Evolutionary conservation across 495 filamentous ascomycete genomes (phyloP), one percentile per base, ranked within the genome.

Genomic region (Penicillium psychrofluorescens): DNA sequence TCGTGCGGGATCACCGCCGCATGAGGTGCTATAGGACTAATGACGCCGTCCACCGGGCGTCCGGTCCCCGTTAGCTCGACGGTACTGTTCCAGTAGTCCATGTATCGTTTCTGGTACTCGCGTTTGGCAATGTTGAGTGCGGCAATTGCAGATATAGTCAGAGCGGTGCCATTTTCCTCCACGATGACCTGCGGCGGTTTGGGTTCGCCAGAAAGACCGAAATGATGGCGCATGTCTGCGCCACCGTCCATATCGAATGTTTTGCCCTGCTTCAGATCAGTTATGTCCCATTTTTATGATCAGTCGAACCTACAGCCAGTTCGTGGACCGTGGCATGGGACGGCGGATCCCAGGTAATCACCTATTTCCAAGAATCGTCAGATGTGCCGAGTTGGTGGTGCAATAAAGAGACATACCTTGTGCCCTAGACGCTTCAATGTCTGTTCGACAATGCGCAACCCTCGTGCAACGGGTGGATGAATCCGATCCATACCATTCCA

Each of bases 61-160:
- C 78, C 79, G 2, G 76, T 83, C 8, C 69, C 67, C 1, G 78
- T 83, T 11, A 64, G 30, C 14, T 66, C 50, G 1, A 59, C 62
- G 0, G 81, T 86, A 35, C 61, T 74, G 49, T 83, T 80, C 83
- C 83, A 86, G 60, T 84, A 85, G 29, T 82, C 79, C 71, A 81
- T 71, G 48, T 85, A 84, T 36, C 72, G 67, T 51, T 81, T 83
- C 56, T 80, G 76, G 41, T 74, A 73, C 36, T 77, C 63, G 8
- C 81, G 70, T 47, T 79, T 77, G n/a, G 59, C 52, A 9, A 85
- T 61, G 43, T 84, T 85, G 12, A 70, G 47, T 14, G 57, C 69
- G 8, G 77, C 67, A 36, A 84, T 73, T 10, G 74, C 63, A 6
- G 50, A 62, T 0, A 75, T 76, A 29, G 50, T 69, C 36, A 68